Percentiles rank a stretch among this genome's conserved stretches.
phyloP scores from a whole-genome alignment of 208 protist species.

The Trypanosoma avium region DNA sequence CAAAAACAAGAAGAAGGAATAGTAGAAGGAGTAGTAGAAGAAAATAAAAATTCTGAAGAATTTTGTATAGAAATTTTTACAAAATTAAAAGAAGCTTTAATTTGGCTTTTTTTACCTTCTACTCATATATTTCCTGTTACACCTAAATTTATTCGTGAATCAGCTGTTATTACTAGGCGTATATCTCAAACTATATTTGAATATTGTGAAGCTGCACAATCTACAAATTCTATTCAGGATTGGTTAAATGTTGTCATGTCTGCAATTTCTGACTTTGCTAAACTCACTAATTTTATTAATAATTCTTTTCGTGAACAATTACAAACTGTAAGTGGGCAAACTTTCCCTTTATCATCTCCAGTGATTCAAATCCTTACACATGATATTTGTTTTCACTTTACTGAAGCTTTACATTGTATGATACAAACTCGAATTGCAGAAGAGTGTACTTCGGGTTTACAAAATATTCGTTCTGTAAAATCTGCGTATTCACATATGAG shows the following conservation, averaged over 20 bases:
- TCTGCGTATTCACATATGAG: conserved; percentile 72
- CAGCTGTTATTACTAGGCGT: conserved; percentile 5
- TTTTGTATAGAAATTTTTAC: conserved; percentile 32
- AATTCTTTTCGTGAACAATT: conserved; percentile 16
- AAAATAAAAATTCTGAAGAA: neutral
- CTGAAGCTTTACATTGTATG: conserved; percentile 20
- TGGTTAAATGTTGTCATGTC: conserved; percentile 14
- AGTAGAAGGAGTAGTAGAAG: neutral
- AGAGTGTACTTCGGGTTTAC: conserved; percentile 41
- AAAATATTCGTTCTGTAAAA: conserved; percentile 75
- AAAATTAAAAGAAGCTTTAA: conserved; percentile 24
- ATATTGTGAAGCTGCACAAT: neutral
- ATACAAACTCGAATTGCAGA: conserved; percentile 41
- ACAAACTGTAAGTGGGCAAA: conserved; percentile 5
- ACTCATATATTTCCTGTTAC: conserved; percentile 45
- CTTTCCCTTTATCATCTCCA: conserved; percentile 11
- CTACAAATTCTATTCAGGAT: conserved; percentile 17
- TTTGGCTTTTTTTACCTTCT: conserved; percentile 41
- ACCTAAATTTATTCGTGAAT: conserved; percentile 41
- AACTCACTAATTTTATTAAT: conserved; percentile 24
- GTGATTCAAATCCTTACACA: conserved; percentile 9
- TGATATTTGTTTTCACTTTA: conserved; percentile 24
- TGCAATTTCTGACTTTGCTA: conserved; percentile 1
- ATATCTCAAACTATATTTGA: conserved; percentile 5
- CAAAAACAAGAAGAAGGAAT: neutral